Base-by-base conservation (phyloP, 495 filamentous ascomycete genomes). In the Penicillium angulare region DNA sequence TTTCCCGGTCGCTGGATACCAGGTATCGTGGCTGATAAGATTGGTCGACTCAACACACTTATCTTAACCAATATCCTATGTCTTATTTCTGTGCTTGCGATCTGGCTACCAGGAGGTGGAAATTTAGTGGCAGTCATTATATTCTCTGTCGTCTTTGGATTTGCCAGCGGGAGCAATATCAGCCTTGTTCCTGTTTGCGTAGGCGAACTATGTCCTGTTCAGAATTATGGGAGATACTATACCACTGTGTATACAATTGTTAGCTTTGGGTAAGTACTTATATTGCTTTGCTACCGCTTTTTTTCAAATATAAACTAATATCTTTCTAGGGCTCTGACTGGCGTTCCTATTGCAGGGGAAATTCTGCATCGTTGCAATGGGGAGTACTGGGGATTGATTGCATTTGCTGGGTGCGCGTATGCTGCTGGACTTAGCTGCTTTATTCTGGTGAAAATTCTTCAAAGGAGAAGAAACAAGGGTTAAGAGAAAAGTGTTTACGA, bases 191-290 rank as follows among this genome's bases (percentile, higher is more conserved):
- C 92, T 0, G 90, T 96, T 2, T 96, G 90, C 59, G 81, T 97
- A 7, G 90, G 91, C 7, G 89, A 96, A 73, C 78, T 96, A 18
- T 96, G 91, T 68, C 84, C 86, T 43, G 88, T 89, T 4, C 81
- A 90, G 47, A 76, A 92, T 41, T 96, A 92, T 55, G 92, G 92
- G 5, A 74, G 88, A 43, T 91, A 88, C 53, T 95, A 85, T 57
- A 86, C 91, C 9, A 93, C 90, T 1, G 85, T 86, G 47, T 92
- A 95, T 68, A 92, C 90, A 56, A 77, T 95, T 26, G 92, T 92
- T 20, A 89, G 86, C 52, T 90, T 97, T 65, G 91, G 90, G 78
- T n/a, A n/a, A n/a, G n/a, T 47, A 13, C 26, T 20, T 29, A 32
- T 43, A 22, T n/a, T 23, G 27, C 27, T 36, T 55, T 67, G 44